These are phyloP conservation scores for Solanum chiquidenum DNA, from an alignment of 257 asterid species.

Conservation along the genomic window DNA sequence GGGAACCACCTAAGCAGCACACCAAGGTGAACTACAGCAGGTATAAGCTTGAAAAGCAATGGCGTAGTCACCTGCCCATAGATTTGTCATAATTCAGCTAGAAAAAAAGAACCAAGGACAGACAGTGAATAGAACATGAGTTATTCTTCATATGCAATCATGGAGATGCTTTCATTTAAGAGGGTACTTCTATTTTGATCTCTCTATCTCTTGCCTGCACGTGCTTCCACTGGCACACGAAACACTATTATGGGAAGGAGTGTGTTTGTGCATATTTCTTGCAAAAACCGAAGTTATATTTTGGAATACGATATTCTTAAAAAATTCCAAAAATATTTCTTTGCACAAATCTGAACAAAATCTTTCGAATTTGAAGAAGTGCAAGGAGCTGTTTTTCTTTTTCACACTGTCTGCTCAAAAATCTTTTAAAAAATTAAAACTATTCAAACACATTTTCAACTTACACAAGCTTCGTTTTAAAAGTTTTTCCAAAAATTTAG, in stretches of 20 bases:
- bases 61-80: constrained; percentile 84
- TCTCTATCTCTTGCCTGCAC: neutral
- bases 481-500: neutral
- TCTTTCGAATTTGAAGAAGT: neutral
- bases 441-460: neutral
- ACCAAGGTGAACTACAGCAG: constrained; percentile 91
- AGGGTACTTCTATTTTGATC: neutral
- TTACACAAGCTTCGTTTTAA: neutral
- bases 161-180: neutral
- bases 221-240: neutral
- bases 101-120: neutral
- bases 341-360: neutral
- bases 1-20: constrained; percentile 86
- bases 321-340: neutral
- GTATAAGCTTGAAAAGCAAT: constrained; percentile 87
- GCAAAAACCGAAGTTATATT: neutral
- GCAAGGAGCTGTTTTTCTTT: neutral
- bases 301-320: neutral
- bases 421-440: neutral
- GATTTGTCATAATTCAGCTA: neutral
- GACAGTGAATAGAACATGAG: neutral
- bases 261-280: neutral
- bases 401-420: neutral
- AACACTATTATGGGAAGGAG: neutral
- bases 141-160: neutral